These are phyloP conservation scores for Glycine soja DNA, from an alignment of 306 rosid species.

Conservation along the genomic window DNA sequence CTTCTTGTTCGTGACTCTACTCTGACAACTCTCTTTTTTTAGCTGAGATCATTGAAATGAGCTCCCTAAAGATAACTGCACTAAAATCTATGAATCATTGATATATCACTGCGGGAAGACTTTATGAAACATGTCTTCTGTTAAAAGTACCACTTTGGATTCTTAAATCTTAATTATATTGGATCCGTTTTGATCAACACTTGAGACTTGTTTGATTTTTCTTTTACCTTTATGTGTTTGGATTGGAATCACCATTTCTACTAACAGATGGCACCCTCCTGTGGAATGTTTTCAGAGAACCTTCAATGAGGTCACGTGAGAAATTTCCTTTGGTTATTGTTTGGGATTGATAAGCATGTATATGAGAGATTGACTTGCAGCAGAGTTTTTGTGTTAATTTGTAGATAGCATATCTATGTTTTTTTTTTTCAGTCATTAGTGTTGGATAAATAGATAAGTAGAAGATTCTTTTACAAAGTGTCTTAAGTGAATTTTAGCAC, in stretches of 20 bases:
- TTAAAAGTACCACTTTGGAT: not conserved
- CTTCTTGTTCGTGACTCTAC: not conserved
- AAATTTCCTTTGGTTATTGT: not conserved
- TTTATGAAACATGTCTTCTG: no score
- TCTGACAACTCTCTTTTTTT: no score
- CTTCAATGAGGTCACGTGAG: slow-evolving; percentile 8
- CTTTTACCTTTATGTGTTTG: not conserved
- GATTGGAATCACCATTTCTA: not conserved
- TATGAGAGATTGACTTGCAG: slow-evolving; percentile 8
- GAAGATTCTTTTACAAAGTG: not conserved
- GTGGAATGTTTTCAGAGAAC: slow-evolving; percentile 2
- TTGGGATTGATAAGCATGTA: not conserved
- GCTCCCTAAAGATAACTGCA: no score
- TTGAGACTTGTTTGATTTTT: no score
- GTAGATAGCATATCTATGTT: not conserved
- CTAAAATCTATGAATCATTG: no score
- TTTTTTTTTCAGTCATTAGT: slow-evolving; percentile 3
- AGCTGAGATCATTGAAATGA: no score
- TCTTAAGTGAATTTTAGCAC: not conserved
- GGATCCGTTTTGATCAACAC: slow-evolving; percentile 9
- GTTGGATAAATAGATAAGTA: slow-evolving; percentile 19
- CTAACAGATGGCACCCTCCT: not conserved
- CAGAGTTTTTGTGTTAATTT: slow-evolving; percentile 11
- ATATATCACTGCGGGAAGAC: no score
- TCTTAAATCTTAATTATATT: not conserved